phyloP scores from a whole-genome alignment of 1,284 basidiomycete species.

The Ganoderma multipileum region DNA sequence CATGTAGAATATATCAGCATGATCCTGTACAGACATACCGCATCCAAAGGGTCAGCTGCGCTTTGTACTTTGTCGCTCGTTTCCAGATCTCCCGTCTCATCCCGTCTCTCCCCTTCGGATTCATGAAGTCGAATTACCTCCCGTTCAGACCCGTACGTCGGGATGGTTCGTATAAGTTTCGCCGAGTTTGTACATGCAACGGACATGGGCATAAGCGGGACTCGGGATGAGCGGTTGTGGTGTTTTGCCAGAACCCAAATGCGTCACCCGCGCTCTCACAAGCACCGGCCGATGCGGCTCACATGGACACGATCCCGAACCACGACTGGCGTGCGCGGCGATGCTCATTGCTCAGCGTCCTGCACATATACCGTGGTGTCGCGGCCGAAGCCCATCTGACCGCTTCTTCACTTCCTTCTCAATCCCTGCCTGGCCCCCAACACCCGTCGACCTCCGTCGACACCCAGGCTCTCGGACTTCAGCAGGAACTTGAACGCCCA shows the following conservation, averaged over 20 bases:
- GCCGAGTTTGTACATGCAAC: not conserved
- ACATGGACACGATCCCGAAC: slow-evolving; percentile 5
- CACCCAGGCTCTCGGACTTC: not conserved
- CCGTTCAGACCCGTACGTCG: not conserved
- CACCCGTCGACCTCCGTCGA: not conserved
- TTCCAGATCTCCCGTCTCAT: not conserved
- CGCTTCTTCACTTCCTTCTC: not conserved
- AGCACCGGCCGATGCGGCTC: slow-evolving; percentile 12
- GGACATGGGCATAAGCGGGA: not conserved
- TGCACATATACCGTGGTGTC: slow-evolving; percentile 5
- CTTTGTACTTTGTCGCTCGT: not conserved
- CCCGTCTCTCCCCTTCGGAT: too few species aligned
- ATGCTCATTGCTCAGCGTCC: slow-evolving; percentile 7
- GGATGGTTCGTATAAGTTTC: not conserved
- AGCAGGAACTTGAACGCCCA: not conserved
- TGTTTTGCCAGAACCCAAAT: slow-evolving; percentile 17
- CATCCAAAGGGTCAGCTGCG: too few species aligned
- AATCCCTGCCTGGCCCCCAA: not conserved
- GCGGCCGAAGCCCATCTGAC: not conserved
- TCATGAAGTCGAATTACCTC: not conserved
- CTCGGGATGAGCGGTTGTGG: slow-evolving; percentile 14
- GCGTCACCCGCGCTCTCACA: slow-evolving; percentile 25
- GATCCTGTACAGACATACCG: not conserved
- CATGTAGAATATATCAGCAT: slow-evolving; percentile 1
- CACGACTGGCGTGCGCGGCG: slow-evolving; percentile 2